phyloP scores from a whole-genome alignment of 1,139 yeast genomes.

The Taphrina sp. region DNA sequence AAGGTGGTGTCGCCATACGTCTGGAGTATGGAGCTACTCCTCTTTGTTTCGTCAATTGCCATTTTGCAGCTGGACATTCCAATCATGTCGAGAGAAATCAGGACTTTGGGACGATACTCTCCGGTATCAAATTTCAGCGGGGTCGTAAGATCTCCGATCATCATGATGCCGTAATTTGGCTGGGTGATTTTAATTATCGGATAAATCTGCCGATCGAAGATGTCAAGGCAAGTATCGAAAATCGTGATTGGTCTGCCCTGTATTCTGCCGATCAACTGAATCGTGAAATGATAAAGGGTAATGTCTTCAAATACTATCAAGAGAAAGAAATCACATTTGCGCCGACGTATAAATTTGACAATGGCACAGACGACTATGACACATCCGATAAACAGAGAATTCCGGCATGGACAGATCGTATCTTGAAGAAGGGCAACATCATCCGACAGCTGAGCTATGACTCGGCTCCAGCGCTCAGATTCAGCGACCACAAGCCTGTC shows the following conservation, averaged over 20 bases:
- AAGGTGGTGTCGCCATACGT: conserved; percentile 87
- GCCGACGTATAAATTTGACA: conserved; percentile 93
- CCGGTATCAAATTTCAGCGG: conserved; percentile 73
- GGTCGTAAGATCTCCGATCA: conserved; percentile 62
- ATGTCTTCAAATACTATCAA: conserved; percentile 75
- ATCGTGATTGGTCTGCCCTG: conserved; percentile 52
- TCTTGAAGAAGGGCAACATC: conserved; percentile 54
- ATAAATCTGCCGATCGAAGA: conserved; percentile 71
- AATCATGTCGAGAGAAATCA: conserved; percentile 84
- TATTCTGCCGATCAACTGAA: conserved; percentile 78
- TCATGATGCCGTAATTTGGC: conserved; percentile 83
- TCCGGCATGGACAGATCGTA: conserved; percentile 97
- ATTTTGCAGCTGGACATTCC: conserved; percentile 87
- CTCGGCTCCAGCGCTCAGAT: conserved; percentile 55
- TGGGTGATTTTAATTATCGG: conserved; percentile 93
- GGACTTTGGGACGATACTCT: conserved; percentile 77
- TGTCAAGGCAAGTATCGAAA: conserved; percentile 59
- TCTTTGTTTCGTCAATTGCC: conserved; percentile 83
- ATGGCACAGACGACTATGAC: conserved; percentile 79
- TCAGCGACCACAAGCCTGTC: conserved; percentile 94
- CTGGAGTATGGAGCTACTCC: conserved; percentile 73
- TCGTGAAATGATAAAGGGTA: conserved; percentile 79
- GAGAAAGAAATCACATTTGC: conserved; percentile 76
- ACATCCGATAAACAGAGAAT: conserved; percentile 87
- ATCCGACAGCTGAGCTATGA: conserved; percentile 66